These are phyloP conservation scores for Beauveria rudraprayagi DNA, from an alignment of 2,329 filamentous ascomycete genomes.

Conservation along the genomic window DNA sequence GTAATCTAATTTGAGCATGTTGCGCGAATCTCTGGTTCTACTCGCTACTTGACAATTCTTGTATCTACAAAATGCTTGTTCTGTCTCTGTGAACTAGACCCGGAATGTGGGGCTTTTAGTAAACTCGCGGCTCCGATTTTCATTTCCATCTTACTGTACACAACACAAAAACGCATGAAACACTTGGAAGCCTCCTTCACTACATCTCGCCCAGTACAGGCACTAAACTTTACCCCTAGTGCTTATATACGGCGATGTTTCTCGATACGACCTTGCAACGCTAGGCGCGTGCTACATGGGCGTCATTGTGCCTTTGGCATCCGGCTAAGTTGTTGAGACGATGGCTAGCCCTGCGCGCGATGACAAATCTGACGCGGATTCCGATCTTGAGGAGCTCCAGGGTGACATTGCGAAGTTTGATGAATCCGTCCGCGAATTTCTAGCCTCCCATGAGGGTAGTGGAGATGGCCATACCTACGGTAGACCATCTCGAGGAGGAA, in stretches of 20 bases:
- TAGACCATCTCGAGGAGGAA: slow-evolving; percentile 17
- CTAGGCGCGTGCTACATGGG: too few relatives aligned
- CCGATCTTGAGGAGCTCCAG: slow-evolving; percentile 36
- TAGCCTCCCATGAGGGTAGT: slow-evolving; percentile 29
- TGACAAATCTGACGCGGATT: slow-evolving; percentile 33
- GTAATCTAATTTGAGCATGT: neutral
- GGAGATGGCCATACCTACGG: slow-evolving; percentile 12
- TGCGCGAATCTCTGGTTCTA: neutral
- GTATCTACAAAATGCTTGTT: neutral
- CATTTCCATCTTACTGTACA: neutral
- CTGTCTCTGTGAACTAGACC: too few relatives aligned
- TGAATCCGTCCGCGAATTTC: slow-evolving; percentile 32
- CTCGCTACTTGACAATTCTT: neutral
- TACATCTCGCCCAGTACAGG: too few relatives aligned
- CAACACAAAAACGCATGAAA: neutral
- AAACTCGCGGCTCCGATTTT: neutral
- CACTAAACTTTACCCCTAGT: too few relatives aligned
- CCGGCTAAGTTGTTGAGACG: neutral
- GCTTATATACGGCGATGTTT: too few relatives aligned
- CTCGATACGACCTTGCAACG: too few relatives aligned
- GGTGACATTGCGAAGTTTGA: slow-evolving; percentile 36
- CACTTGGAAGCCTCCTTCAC: too few relatives aligned
- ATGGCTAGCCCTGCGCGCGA: neutral
- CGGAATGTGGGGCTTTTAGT: neutral
- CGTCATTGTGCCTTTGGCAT: neutral